A percentile compares a stretch with the other conserved stretches of the same genome.
Evolutionary conservation across 257 asterid species (phyloP).

Genomic region (Catharanthus roseus): DNA sequence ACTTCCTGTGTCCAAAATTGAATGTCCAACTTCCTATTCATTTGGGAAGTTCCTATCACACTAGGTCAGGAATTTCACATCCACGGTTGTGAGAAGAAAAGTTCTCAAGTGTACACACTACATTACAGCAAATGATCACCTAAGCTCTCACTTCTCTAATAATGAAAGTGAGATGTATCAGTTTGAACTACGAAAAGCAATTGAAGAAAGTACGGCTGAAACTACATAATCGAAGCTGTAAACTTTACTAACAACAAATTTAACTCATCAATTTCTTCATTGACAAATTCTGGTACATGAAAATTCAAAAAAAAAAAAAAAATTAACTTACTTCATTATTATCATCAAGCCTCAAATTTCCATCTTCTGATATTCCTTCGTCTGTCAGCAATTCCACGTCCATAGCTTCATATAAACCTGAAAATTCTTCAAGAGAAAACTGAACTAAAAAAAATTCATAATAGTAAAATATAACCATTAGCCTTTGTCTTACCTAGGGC

Average conservation of each 20-base stretch:
- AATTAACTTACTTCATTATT: slow-evolving; percentile 41
- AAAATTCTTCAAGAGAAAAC: neutral
- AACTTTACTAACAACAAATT: neutral
- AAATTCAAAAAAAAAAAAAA: slow-evolving; percentile 1
- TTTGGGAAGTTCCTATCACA: too few relatives aligned
- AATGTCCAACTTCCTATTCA: too few relatives aligned
- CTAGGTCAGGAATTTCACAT: too few relatives aligned
- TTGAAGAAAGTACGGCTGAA: neutral
- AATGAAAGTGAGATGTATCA: neutral
- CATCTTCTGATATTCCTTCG: slow-evolving; percentile 58
- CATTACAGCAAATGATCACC: too few relatives aligned
- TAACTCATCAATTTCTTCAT: neutral
- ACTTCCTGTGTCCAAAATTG: too few relatives aligned
- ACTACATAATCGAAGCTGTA: neutral
- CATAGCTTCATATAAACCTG: slow-evolving; percentile 51
- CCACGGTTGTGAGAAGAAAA: too few relatives aligned
- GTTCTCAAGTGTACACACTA: too few relatives aligned
- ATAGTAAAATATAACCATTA: neutral
- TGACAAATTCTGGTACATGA: neutral
- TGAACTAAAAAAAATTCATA: neutral
- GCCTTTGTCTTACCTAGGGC: slow-evolving; percentile 8
- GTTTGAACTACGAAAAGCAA: too few relatives aligned
- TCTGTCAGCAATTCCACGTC: slow-evolving; percentile 70
- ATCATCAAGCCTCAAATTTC: slow-evolving; percentile 47
- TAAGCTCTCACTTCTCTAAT: neutral